A percentile compares a stretch with the other conserved stretches of the same genome.
These are phyloP conservation scores for Naganishia liquefaciens DNA, from an alignment of 1,284 basidiomycete species.

Conservation along the genomic window DNA sequence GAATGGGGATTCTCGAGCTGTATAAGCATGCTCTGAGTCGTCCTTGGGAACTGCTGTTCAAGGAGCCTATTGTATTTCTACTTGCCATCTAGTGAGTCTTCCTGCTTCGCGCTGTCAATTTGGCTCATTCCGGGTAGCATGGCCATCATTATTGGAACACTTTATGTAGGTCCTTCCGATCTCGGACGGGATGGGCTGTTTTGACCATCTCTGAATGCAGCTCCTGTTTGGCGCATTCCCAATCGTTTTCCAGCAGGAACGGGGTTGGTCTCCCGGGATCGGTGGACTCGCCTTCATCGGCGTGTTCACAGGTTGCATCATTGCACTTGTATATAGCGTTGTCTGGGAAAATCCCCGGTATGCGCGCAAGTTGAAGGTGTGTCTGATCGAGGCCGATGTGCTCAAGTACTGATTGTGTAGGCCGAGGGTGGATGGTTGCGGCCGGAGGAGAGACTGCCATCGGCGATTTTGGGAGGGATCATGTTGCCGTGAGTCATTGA, in stretches of 20 bases:
- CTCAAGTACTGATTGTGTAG: conserved; percentile 5
- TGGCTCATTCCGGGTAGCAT: conserved; percentile 32
- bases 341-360: conserved; percentile 42
- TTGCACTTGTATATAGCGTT: conserved; percentile 62
- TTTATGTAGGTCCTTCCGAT: conserved; percentile 40
- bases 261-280: conserved; percentile 55
- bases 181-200: neutral
- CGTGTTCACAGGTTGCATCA: conserved; percentile 62
- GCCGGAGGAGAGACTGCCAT: conserved; percentile 60
- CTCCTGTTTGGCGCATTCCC: conserved; percentile 51
- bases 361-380: conserved; percentile 30
- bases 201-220: conserved; percentile 6
- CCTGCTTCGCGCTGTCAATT: neutral
- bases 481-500: conserved; percentile 55
- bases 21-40: conserved; percentile 53
- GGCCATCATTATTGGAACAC: conserved; percentile 52
- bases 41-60: conserved; percentile 56
- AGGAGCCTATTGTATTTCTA: conserved; percentile 56
- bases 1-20: conserved; percentile 44
- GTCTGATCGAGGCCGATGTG: neutral
- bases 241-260: conserved; percentile 45
- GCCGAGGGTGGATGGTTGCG: conserved; percentile 35
- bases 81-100: conserved; percentile 53
- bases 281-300: conserved; percentile 68
- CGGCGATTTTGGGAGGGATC: conserved; percentile 62